Conservation (phyloP, 306 rosid genomes). For the Luffa acutangula region DNA sequence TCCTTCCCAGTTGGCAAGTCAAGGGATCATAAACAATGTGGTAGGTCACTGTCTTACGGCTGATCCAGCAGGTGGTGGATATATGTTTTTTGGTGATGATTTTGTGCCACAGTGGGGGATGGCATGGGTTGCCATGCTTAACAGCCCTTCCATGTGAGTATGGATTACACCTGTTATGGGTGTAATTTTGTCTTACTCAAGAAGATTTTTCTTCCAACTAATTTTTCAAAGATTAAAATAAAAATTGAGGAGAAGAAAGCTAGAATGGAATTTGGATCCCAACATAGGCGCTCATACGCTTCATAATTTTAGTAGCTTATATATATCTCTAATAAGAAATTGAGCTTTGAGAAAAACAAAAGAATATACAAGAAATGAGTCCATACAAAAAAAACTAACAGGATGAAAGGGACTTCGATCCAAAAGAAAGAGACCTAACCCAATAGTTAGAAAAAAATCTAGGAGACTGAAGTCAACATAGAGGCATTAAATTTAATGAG, state of each 20-base stretch:
- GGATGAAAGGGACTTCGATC: background rate
- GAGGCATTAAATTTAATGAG: background rate
- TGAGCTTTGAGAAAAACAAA: background rate
- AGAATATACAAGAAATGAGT: background rate
- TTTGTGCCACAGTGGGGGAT: conserved; percentile 64
- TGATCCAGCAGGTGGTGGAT: conserved; percentile 51
- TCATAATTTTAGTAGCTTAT: background rate
- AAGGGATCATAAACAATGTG: conserved; percentile 58
- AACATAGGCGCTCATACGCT: background rate
- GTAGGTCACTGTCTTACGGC: conserved; percentile 65
- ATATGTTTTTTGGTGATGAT: conserved; percentile 74
- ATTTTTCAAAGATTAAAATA: background rate
- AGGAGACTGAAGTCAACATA: background rate
- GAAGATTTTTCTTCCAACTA: background rate
- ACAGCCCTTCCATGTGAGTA: conserved; percentile 42
- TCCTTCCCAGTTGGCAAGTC: conserved; percentile 58
- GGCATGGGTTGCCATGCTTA: conserved; percentile 65
- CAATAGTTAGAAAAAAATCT: background rate
- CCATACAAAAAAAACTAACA: background rate
- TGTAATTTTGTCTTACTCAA: background rate
- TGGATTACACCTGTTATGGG: background rate
- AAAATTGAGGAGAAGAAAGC: background rate
- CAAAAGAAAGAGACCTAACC: background rate
- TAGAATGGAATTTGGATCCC: background rate
- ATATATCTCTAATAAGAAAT: background rate